Evolutionary conservation across 2,329 filamentous ascomycete species (phyloP), one percentile per base, ranked within the genome.

Genomic region (Claviceps paspali): DNA sequence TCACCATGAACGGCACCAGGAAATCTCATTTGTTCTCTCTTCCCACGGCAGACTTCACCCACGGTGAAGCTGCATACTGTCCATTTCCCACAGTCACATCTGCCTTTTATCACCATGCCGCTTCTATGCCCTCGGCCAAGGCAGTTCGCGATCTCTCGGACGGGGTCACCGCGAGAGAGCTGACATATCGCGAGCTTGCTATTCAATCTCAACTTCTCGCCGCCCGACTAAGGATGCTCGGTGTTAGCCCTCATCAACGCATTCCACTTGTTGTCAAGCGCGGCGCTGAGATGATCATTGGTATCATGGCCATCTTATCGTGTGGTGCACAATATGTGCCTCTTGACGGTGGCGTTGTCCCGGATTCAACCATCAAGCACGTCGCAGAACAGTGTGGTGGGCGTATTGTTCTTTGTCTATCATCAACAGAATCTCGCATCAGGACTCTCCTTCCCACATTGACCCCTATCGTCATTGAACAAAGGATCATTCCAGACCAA

Each of bases 311-410:
- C 2, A 58, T 74, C 14, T 53, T 76, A 24, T 70, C 69, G 39
- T 65, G 65, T 33, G 70, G 71, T 15, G 71, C 65, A 11, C 70
- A 76, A 44, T 76, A 76, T 47, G 61, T 75, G 5, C 72, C 72
- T 3, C 59, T 76, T 2, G 73, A 77, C 42, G 70, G 70, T 26
- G 65, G 66, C 5, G 59, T 70, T 23, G 63, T 67, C 8, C 57
- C 67, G 0, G 64, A 67, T 35, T 54, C 57, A 14, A 63, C 64
- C 3, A 56, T 76, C 19, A 52, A 54, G 18, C 63, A 67, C 39
- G 68, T 73, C 19, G 55, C 73, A 33, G 49, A 55, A 19, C 60
- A 74, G 44, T 63, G 66, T 2, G 51, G 53, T 10, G 57, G 62
- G 6, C 48, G 51, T 4, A 55, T 67, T 21, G 56, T 69, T 12